phyloP scores from a whole-genome alignment of 768 basidiomycete genomes.

The Rhizopogon roseolus region DNA sequence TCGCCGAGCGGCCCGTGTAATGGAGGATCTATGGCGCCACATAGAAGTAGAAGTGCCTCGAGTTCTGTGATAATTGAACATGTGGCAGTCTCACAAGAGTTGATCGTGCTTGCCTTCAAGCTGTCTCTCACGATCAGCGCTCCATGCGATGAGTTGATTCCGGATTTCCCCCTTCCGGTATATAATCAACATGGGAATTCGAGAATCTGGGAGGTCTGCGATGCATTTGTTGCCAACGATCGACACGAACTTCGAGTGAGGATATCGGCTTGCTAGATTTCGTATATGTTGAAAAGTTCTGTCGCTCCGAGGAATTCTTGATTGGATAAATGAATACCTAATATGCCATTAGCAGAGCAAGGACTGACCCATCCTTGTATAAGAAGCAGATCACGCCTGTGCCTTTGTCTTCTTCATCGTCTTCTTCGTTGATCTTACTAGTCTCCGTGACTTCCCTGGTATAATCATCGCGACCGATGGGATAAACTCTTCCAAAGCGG shows the following conservation, averaged over 20 bases:
- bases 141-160: constrained; percentile 83
- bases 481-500: constrained; percentile 80
- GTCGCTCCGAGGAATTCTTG: constrained; percentile 77
- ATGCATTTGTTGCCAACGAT: constrained; percentile 96
- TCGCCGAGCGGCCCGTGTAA: constrained; percentile 34
- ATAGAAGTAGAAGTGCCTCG: constrained; percentile 63
- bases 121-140: constrained; percentile 69
- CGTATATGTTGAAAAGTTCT: constrained; percentile 67
- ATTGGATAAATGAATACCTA: neutral
- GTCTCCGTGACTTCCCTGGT: constrained; percentile 94
- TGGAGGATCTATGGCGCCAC: constrained; percentile 58
- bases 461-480: constrained; percentile 91
- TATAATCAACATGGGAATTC: constrained; percentile 87
- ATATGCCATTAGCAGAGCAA: neutral
- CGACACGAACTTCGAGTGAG: constrained; percentile 92
- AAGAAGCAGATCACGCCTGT: constrained; percentile 93
- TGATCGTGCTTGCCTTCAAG: constrained; percentile 58
- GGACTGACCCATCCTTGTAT: constrained; percentile 88
- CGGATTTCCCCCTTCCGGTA: constrained; percentile 91
- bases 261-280: constrained; percentile 74
- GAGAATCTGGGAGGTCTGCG: constrained; percentile 88
- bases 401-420: constrained; percentile 62
- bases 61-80: constrained; percentile 46
- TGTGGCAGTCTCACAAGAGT: neutral
- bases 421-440: constrained; percentile 64